Percentiles rank a stretch among this genome's conserved stretches.
Conservation (phyloP, 495 filamentous ascomycete genomes). For the Penicillium lividum region DNA sequence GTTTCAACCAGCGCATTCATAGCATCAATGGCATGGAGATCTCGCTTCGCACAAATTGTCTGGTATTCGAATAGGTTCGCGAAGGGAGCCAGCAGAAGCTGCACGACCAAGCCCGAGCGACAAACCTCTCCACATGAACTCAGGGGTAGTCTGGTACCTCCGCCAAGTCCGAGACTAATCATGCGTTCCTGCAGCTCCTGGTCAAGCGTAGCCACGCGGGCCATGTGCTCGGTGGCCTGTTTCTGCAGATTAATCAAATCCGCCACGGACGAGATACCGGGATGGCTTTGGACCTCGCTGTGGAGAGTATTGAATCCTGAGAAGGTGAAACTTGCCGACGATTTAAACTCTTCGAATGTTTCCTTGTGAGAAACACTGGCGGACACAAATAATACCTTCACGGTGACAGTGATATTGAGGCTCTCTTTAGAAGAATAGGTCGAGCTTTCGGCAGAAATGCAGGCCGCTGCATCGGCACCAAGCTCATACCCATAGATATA, state of each 20-base stretch:
- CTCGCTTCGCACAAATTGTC: constrained; percentile 2
- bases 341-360: neutral
- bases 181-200: neutral
- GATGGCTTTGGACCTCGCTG: neutral
- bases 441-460: constrained; percentile 1
- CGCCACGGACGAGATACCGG: neutral
- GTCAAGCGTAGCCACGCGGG: neutral
- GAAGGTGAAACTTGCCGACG: constrained; percentile 3
- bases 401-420: neutral
- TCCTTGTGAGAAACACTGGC: neutral
- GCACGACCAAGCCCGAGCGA: neutral
- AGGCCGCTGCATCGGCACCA: neutral
- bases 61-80: constrained; percentile 4
- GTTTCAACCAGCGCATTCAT: neutral
- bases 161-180: neutral
- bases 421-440: neutral
- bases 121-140: neutral
- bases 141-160: neutral
- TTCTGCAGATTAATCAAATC: neutral
- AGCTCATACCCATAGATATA: constrained; percentile 1
- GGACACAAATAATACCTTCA: neutral
- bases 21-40: neutral
- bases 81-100: constrained; percentile 2
- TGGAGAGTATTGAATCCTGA: constrained; percentile 4
- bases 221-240: neutral